These are phyloP conservation scores for Aspergillus kassunensis DNA, from an alignment of 495 filamentous ascomycete species.

Conservation along the genomic window DNA sequence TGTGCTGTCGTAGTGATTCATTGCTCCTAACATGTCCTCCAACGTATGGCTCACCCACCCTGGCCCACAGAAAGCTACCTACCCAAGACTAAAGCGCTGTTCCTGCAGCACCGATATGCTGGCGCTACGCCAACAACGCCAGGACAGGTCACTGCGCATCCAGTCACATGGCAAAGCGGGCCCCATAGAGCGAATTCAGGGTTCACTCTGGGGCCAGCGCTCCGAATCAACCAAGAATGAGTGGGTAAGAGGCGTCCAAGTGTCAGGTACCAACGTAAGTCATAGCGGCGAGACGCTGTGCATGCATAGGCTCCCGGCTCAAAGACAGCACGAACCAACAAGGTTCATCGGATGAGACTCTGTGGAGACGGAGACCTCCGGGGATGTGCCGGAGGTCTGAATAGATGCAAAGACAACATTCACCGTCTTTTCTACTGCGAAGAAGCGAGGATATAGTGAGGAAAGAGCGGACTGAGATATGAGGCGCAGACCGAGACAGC, in stretches of 20 bases:
- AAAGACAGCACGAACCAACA: conserved; percentile 3
- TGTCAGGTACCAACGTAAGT: conserved; percentile 11
- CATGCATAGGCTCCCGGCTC: conserved; percentile 9
- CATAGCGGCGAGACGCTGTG: conserved; percentile 6
- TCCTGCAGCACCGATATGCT: neutral
- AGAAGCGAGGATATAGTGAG: neutral
- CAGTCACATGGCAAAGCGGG: conserved; percentile 1
- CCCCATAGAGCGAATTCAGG: conserved; percentile 1
- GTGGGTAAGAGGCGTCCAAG: conserved; percentile 2
- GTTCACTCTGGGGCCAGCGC: conserved; percentile 6
- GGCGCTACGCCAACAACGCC: conserved; percentile 1
- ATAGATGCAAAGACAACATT: neutral
- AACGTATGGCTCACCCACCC: no score
- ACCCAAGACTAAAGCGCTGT: no score
- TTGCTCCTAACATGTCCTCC: neutral
- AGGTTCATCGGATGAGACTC: neutral
- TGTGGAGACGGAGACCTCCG: neutral
- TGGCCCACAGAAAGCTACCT: no score
- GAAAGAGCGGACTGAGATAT: neutral
- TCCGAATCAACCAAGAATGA: neutral
- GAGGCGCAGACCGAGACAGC: conserved; percentile 6
- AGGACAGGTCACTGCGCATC: conserved; percentile 2
- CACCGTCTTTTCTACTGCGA: neutral
- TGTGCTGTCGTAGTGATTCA: conserved; percentile 4
- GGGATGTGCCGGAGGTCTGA: neutral